Conservation (phyloP, 352 stramenopile species). For the Phytophthora nicotianae region DNA sequence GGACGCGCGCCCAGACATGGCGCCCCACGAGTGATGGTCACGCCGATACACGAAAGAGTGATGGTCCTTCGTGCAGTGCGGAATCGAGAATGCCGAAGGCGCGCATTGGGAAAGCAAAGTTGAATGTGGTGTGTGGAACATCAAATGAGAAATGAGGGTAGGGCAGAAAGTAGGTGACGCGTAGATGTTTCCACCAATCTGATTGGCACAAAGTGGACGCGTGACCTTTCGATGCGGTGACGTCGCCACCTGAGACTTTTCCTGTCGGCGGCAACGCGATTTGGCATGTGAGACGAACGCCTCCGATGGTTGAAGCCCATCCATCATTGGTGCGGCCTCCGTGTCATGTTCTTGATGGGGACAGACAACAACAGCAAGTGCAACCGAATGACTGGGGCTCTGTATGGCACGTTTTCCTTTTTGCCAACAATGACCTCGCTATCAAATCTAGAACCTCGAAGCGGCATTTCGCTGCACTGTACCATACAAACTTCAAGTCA, state of each 20-base stretch:
- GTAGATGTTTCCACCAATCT: not conserved
- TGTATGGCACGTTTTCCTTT: no score
- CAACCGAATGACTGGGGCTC: not conserved
- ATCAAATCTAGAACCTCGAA: slow-evolving; percentile 26
- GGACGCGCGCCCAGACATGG: slow-evolving; percentile 57
- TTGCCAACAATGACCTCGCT: no score
- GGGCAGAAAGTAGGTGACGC: not conserved
- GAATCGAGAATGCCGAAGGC: slow-evolving; percentile 26
- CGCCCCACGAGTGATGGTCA: slow-evolving; percentile 16
- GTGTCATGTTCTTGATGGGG: not conserved
- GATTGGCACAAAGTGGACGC: not conserved
- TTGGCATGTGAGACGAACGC: not conserved
- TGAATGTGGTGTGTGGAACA: not conserved
- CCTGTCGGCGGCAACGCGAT: slow-evolving; percentile 4
- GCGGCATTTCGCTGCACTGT: slow-evolving; percentile 26
- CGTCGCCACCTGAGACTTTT: slow-evolving; percentile 21
- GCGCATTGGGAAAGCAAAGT: not conserved
- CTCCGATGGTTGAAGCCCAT: slow-evolving; percentile 4
- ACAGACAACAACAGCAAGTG: not conserved
- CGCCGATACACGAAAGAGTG: slow-evolving; percentile 4
- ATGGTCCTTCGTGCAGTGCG: slow-evolving; percentile 21
- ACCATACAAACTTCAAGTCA: slow-evolving; percentile 17
- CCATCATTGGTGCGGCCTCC: slow-evolving; percentile 3
- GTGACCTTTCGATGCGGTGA: slow-evolving; percentile 1
- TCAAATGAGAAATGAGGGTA: not conserved